These are phyloP conservation scores for Aegilops sharonensis DNA, from an alignment of 176 grass and related monocot species.

Conservation along the genomic window DNA sequence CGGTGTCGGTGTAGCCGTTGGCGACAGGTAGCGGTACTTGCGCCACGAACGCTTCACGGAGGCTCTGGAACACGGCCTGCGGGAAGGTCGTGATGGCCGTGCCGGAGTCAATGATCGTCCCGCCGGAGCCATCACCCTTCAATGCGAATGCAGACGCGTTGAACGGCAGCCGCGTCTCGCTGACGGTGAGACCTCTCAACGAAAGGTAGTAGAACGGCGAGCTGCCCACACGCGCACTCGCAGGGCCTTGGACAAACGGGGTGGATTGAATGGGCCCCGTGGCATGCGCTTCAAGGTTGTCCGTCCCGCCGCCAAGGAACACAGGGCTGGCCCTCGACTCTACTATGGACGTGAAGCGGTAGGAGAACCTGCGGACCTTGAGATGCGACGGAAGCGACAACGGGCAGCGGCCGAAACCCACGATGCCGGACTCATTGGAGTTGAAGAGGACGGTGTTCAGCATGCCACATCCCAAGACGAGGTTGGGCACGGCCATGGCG, in stretches of 20 bases:
- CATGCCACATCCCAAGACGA: conserved; percentile 53
- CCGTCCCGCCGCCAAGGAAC: too few species aligned
- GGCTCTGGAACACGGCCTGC: conserved; percentile 12
- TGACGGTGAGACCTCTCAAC: conserved; percentile 42
- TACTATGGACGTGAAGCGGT: too few species aligned
- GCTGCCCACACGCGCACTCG: too few species aligned
- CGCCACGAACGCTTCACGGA: conserved; percentile 28
- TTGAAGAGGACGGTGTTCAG: background rate
- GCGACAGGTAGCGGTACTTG: background rate
- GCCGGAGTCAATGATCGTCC: conserved; percentile 26
- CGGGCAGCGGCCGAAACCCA: conserved; percentile 32
- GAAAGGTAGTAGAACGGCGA: conserved; percentile 35
- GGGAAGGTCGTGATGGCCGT: conserved; percentile 41
- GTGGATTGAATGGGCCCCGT: conserved; percentile 29
- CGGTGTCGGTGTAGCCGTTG: too few species aligned
- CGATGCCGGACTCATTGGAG: conserved; percentile 41
- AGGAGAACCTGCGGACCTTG: too few species aligned
- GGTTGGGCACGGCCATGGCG: background rate
- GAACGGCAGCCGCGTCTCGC: conserved; percentile 28
- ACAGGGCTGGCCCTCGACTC: too few species aligned
- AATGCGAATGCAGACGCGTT: conserved; percentile 18
- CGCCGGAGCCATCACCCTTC: conserved; percentile 32
- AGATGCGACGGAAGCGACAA: conserved; percentile 24
- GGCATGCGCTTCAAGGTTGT: too few species aligned
- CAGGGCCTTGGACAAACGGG: conserved; percentile 14